A percentile compares a stretch with the other conserved stretches of the same genome.
phyloP scores from a whole-genome alignment of 768 basidiomycete genomes.

The Suillus decipiens region DNA sequence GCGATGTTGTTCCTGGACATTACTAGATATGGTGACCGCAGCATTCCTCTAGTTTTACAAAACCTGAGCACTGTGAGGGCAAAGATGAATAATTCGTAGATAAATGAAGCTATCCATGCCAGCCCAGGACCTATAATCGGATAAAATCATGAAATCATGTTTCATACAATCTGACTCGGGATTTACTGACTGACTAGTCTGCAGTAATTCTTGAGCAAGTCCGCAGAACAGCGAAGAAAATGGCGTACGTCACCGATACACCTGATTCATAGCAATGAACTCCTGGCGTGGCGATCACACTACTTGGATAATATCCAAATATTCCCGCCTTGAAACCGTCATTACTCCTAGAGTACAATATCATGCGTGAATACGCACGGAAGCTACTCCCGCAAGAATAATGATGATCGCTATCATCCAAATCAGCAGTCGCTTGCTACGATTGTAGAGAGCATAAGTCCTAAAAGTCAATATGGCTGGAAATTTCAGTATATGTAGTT shows the following conservation, averaged over 20 bases:
- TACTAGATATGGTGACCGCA: constrained; percentile 19
- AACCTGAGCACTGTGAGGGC: constrained; percentile 48
- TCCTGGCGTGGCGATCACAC: neutral
- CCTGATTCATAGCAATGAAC: neutral
- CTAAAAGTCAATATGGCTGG: constrained; percentile 48
- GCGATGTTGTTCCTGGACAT: constrained; percentile 36
- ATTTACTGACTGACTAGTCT: neutral
- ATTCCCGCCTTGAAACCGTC: neutral
- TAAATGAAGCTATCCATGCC: constrained; percentile 53
- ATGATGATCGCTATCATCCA: constrained; percentile 36
- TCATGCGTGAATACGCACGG: constrained; percentile 32
- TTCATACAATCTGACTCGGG: neutral
- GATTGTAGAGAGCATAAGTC: constrained; percentile 52
- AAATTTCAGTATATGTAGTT: neutral
- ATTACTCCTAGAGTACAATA: neutral
- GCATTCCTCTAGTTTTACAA: constrained; percentile 34
- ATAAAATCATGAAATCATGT: neutral
- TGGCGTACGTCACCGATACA: neutral
- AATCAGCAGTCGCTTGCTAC: constrained; percentile 38
- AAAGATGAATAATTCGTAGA: constrained; percentile 53
- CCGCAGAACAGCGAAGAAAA: neutral
- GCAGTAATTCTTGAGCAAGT: neutral
- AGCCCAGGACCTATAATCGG: constrained; percentile 27
- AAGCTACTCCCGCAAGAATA: constrained; percentile 33
- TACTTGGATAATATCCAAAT: neutral